Evolutionary conservation across 108 stramenopile genomes (phyloP).

Genomic region (Chaetoceros tenuissimus): DNA sequence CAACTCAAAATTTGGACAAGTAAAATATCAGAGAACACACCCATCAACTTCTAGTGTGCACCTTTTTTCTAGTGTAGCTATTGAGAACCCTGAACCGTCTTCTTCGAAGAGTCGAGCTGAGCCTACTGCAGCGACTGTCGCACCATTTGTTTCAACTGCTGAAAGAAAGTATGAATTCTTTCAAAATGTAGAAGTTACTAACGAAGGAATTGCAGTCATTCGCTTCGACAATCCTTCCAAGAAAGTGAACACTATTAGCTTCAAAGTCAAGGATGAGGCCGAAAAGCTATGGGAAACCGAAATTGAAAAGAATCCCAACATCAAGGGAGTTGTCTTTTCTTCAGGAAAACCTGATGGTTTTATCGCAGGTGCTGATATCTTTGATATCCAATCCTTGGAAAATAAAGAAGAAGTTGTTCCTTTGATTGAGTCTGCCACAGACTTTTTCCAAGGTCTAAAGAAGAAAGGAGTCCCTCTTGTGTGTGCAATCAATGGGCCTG

Average conservation of each 20-base stretch:
- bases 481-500: constrained; percentile 93
- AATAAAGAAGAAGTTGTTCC: constrained; percentile 74
- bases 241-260: constrained; percentile 91
- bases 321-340: constrained; percentile 94
- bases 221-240: constrained; percentile 87
- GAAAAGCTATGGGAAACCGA: constrained; percentile 71
- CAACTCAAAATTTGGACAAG: too few species aligned
- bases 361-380: constrained; percentile 99
- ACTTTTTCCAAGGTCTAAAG: constrained; percentile 74
- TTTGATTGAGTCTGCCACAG: constrained; percentile 71
- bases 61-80: too few species aligned
- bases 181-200: constrained; percentile 70
- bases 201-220: constrained; percentile 77
- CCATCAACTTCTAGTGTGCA: too few species aligned
- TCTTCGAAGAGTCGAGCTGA: too few species aligned
- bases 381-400: constrained; percentile 72
- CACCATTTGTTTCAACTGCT: constrained; percentile 55
- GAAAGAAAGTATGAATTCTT: constrained; percentile 80
- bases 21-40: too few species aligned
- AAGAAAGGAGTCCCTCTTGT: constrained; percentile 84
- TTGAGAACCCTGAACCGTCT: too few species aligned
- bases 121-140: too few species aligned
- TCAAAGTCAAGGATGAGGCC: constrained; percentile 79
- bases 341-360: constrained; percentile 94
- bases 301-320: constrained; percentile 38